phyloP scores from a whole-genome alignment of 345 rosid genomes.

The Eucalyptus fibrosa region DNA sequence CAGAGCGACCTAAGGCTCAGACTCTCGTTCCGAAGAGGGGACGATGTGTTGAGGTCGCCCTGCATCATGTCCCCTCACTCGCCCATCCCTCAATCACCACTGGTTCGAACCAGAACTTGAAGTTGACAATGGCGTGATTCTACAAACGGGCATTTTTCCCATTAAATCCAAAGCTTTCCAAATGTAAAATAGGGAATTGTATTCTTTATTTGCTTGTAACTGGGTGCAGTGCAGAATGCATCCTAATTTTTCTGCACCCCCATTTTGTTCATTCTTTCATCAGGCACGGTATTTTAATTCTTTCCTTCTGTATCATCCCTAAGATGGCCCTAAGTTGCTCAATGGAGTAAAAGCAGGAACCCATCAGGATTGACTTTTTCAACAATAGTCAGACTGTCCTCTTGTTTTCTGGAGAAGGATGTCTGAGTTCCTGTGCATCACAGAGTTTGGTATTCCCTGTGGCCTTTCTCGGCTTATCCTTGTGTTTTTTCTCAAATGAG shows the following conservation, averaged over 20 bases:
- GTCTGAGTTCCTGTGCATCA: neutral
- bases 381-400: neutral
- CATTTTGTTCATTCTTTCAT: neutral
- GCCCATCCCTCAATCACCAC: conserved; percentile 63
- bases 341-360: neutral
- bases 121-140: neutral
- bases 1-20: conserved; percentile 49
- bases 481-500: neutral
- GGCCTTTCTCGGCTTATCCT: neutral
- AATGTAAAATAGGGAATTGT: neutral
- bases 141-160: neutral
- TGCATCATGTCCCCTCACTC: conserved; percentile 55
- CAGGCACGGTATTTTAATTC: neutral
- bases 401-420: neutral
- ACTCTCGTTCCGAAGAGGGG: conserved; percentile 31
- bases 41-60: conserved; percentile 30
- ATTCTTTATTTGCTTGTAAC: neutral
- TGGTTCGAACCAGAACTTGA: conserved; percentile 37
- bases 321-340: neutral
- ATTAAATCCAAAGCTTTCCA: neutral
- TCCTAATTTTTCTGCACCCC: neutral
- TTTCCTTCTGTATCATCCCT: neutral
- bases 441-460: neutral
- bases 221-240: neutral
- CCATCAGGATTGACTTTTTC: neutral